Evolutionary conservation across 2,329 filamentous ascomycete genomes (phyloP).

Genomic region (Fusarium beomiforme): DNA sequence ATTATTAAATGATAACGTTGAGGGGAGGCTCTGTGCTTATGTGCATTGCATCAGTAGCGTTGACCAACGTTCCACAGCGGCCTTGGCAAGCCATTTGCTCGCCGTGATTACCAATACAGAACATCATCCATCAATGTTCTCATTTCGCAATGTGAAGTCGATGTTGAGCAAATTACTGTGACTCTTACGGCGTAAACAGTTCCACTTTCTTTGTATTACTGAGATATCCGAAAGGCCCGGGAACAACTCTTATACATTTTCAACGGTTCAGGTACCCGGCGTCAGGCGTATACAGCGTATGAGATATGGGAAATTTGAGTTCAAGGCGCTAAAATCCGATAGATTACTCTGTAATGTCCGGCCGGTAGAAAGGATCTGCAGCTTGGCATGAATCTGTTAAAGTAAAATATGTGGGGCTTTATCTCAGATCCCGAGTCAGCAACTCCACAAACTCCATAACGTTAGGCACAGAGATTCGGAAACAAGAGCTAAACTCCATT

Average conservation of each 20-base stretch:
- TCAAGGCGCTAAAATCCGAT: conserved; percentile 18
- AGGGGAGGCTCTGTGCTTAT: conserved; percentile 12
- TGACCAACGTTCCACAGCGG: not conserved
- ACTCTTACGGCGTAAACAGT: conserved; percentile 5
- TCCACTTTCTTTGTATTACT: not conserved
- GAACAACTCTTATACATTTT: not conserved
- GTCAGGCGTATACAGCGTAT: not conserved
- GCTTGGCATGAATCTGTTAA: conserved; percentile 18
- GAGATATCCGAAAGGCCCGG: not conserved
- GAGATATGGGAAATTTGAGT: not conserved
- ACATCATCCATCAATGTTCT: not conserved
- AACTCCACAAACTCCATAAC: conserved; percentile 24
- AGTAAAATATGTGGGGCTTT: conserved; percentile 16
- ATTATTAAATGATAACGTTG: conserved; percentile 22
- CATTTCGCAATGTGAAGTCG: not conserved
- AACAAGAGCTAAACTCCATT: conserved; percentile 35
- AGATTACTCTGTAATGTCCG: conserved; percentile 23
- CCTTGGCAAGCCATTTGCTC: not conserved
- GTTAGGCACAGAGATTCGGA: conserved; percentile 23
- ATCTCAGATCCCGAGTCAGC: conserved; percentile 31
- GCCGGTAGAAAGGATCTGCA: conserved; percentile 3
- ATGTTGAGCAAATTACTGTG: not conserved
- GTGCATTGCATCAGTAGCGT: conserved; percentile 2
- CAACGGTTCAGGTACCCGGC: conserved; percentile 2
- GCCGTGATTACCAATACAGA: conserved; percentile 20